Base-by-base conservation (phyloP, 2,329 filamentous ascomycete genomes). In the Trichoderma sp. region DNA sequence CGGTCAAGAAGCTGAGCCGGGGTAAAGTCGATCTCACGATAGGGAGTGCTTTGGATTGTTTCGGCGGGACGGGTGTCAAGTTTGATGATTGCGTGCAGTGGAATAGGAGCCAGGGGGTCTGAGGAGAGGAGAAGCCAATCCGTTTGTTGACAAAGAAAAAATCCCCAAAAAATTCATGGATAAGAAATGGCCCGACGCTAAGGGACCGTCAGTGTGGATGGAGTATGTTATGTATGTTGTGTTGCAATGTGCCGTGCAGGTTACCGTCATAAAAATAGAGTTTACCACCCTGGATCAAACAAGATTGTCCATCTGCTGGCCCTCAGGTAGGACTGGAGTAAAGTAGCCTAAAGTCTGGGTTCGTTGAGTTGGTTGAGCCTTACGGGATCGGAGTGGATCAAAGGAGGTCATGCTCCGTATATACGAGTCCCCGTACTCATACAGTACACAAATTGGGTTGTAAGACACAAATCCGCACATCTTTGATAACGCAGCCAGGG, bases 11-110 rank as follows among this genome's bases (percentile, higher is more conserved):
- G 59, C 86, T 98, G 78, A 98, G 96, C 83, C 84, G 85, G 45
- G 95, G 95, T 33, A 94, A 92, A 82, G 92, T 98, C 27, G 95
- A 99, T 82, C 87, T 99, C 80, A 99, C 97, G 0, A 98, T 98
- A 82, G 97, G 97, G 14, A 98, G 97, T 83, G 97, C 97, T 2
- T 85, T 99, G 80, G 97, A 99, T 85, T 95, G 98, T 78, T 99
- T 99, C 83, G 97, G 97, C 9, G 97, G 97, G 1, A 91, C 88
- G 21, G 94, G 94, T 1, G 95, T 98, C 72, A 94, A 90, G 77
- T 95, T 98, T 82, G 92, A 93, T 41, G 95, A 98, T 75, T 98
- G 96, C 83, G 92, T 98, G 45, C 87, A 88, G 79, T 99, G 97
- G 97, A 98, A 98, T 82, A 85, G 84, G 78, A 83, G 82, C 75